Conservation (phyloP, 225 moss, liverwort and hornwort species). For the Sphagnum contortum region DNA sequence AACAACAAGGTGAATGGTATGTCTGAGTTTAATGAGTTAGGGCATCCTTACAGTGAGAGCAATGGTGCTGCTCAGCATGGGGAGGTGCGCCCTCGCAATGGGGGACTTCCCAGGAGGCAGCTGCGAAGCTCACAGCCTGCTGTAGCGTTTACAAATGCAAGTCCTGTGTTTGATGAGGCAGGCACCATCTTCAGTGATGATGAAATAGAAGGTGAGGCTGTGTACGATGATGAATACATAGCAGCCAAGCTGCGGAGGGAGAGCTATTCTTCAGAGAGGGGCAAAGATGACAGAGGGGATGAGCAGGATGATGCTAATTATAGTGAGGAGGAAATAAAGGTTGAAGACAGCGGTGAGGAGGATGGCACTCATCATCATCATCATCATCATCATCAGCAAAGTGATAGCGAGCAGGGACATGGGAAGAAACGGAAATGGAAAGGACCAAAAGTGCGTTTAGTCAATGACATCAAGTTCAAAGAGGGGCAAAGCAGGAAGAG, state of each 20-base stretch:
- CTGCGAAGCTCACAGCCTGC: conserved; percentile 52
- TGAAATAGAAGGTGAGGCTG: conserved; percentile 95
- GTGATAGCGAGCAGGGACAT: conserved; percentile 26
- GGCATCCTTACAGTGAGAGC: conserved; percentile 16
- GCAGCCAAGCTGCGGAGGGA: conserved; percentile 50
- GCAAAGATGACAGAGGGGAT: conserved; percentile 48
- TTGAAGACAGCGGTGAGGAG: conserved; percentile 41
- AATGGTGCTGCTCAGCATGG: conserved; percentile 32
- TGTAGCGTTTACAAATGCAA: conserved; percentile 37
- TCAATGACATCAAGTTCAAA: conserved; percentile 72
- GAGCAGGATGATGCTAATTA: conserved; percentile 54
- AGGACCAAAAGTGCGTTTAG: conserved; percentile 64
- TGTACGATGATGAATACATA: conserved; percentile 87
- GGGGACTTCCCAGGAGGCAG: conserved; percentile 43
- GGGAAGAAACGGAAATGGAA: conserved; percentile 54
- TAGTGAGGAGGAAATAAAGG: conserved; percentile 20
- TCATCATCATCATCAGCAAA: conserved; percentile 5
- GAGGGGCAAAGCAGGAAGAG: conserved; percentile 46
- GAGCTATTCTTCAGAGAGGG: conserved; percentile 38
- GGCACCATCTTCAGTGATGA: conserved; percentile 67
- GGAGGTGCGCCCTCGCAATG: conserved; percentile 23
- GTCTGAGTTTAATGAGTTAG: conserved; percentile 27
- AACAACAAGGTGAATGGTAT: conserved; percentile 40
- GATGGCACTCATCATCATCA: conserved; percentile 19
- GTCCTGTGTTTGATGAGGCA: conserved; percentile 34